Percentiles rank a stretch among this genome's conserved stretches.
Evolutionary conservation across 2,329 filamentous ascomycete species (phyloP).

Genomic region (Cadophora sp.): DNA sequence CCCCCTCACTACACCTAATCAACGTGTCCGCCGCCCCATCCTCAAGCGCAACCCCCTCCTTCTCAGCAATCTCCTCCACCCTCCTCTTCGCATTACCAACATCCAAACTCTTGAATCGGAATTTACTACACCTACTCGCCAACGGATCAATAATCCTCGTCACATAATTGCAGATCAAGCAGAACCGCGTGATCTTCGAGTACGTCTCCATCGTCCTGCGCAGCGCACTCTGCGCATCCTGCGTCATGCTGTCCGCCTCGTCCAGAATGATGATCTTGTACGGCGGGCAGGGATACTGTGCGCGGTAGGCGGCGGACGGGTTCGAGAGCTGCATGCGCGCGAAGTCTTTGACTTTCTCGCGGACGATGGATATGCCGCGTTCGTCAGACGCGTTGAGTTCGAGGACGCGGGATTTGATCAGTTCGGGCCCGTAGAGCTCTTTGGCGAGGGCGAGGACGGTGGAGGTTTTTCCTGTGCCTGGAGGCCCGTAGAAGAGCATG

Average conservation of each 20-base stretch:
- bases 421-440: slow-evolving; percentile 94
- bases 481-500: slow-evolving; percentile 99
- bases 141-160: slow-evolving; percentile 97
- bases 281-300: slow-evolving; percentile 87
- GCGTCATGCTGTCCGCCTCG: slow-evolving; percentile 98
- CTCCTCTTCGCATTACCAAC: slow-evolving; percentile 81
- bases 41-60: slow-evolving; percentile 79
- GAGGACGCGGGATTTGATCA: slow-evolving; percentile 92
- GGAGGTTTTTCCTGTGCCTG: slow-evolving; percentile 96
- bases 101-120: slow-evolving; percentile 95
- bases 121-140: slow-evolving; percentile 93
- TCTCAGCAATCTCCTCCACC: slow-evolving; percentile 80
- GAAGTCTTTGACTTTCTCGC: slow-evolving; percentile 98
- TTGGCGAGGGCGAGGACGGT: slow-evolving; percentile 97
- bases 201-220: slow-evolving; percentile 98
- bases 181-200: slow-evolving; percentile 94
- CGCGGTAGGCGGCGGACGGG: slow-evolving; percentile 68
- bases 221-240: slow-evolving; percentile 93
- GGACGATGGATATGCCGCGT: slow-evolving; percentile 94
- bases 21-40: slow-evolving; percentile 82
- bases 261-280: slow-evolving; percentile 99
- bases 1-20: slow-evolving; percentile 88
- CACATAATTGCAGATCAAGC: slow-evolving; percentile 98
- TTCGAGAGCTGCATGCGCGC: slow-evolving; percentile 93
- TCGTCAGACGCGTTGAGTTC: slow-evolving; percentile 99